A percentile compares a stretch with the other conserved stretches of the same genome.
Evolutionary conservation across 345 rosid genomes (phyloP).

Genomic region (Gossypium sturtianum): DNA sequence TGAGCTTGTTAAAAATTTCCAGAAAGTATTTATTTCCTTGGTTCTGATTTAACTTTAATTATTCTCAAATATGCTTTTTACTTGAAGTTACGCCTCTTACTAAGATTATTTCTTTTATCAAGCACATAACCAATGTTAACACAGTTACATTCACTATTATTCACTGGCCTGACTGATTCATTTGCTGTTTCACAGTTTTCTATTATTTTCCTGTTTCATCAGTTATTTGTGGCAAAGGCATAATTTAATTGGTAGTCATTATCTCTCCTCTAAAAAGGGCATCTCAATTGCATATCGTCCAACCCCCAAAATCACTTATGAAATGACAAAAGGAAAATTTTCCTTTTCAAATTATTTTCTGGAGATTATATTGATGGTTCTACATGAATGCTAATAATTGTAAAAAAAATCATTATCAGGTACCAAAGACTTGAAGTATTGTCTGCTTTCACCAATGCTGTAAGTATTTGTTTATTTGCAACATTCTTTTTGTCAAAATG

Average conservation of each 20-base stretch:
- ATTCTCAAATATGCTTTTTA: not conserved
- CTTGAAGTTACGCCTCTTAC: not conserved
- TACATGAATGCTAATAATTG: constrained; percentile 8
- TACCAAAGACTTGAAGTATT: constrained; percentile 90
- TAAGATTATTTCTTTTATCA: not conserved
- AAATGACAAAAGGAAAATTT: not conserved
- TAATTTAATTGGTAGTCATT: not conserved
- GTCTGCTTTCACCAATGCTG: constrained; percentile 97
- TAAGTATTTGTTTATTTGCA: constrained; percentile 41
- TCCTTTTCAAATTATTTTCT: not conserved
- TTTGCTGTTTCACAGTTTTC: not conserved
- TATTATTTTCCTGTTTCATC: not conserved
- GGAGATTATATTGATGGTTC: not conserved
- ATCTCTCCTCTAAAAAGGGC: not conserved
- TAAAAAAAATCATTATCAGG: constrained; percentile 29
- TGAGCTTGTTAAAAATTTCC: not conserved
- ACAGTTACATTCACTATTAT: not conserved
- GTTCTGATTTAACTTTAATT: not conserved
- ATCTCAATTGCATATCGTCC: not conserved
- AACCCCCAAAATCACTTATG: not conserved
- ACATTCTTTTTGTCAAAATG: not conserved
- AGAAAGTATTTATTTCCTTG: not conserved
- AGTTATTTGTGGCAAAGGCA: not conserved
- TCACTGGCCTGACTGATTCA: not conserved
- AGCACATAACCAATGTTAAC: not conserved